A percentile compares a stretch with the other conserved stretches of the same genome.
phyloP scores from a whole-genome alignment of 1,284 basidiomycete genomes.

The Sporisorium graminicola region DNA sequence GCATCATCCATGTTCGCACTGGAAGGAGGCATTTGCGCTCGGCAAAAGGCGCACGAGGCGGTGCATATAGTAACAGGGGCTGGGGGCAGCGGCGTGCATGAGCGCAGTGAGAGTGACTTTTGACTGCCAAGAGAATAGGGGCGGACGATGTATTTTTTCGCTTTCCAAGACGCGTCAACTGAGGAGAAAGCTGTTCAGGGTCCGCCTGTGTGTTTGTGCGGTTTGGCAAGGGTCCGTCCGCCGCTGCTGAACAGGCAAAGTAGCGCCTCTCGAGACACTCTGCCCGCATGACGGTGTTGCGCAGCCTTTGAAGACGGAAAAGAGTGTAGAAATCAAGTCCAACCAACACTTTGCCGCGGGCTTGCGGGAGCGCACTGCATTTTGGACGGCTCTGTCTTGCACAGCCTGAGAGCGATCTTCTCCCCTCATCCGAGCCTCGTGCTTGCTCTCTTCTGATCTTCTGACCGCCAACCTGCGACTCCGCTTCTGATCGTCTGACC shows the following conservation, averaged over 20 bases:
- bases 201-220: slow-evolving; percentile 11
- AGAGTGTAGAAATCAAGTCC: neutral
- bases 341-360: slow-evolving; percentile 4
- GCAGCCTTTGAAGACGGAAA: neutral
- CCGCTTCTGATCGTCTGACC: neutral
- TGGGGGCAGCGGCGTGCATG: neutral
- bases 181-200: slow-evolving; percentile 6
- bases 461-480: neutral
- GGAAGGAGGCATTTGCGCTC: neutral
- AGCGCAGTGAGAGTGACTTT: neutral
- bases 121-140: slow-evolving; percentile 26
- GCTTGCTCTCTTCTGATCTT: neutral
- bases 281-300: slow-evolving; percentile 6
- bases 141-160: slow-evolving; percentile 11
- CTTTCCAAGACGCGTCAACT: slow-evolving; percentile 4
- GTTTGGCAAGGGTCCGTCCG: neutral
- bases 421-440: neutral
- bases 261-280: neutral
- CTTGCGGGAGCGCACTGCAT: neutral
- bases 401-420: neutral
- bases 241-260: neutral
- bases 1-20: neutral
- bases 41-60: slow-evolving; percentile 9
- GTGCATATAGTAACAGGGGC: slow-evolving; percentile 8
- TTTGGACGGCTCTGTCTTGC: slow-evolving; percentile 5